A percentile compares a stretch with the other conserved stretches of the same genome.
Evolutionary conservation across 306 rosid genomes (phyloP).

Genomic region (Astragalus glycyphyllos): DNA sequence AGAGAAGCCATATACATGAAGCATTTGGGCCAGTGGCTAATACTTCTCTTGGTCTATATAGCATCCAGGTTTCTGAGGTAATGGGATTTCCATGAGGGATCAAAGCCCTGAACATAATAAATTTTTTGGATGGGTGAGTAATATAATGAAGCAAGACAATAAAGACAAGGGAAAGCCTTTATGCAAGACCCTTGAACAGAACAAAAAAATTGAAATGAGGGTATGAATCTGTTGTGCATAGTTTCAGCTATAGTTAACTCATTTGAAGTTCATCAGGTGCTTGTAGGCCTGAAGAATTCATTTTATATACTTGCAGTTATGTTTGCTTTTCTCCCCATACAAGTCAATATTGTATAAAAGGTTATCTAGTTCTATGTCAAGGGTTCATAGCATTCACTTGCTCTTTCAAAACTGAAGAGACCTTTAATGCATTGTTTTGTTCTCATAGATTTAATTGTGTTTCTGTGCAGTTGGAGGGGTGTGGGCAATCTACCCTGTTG

Average conservation of each 20-base stretch:
- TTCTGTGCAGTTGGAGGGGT: constrained; percentile 84
- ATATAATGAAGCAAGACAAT: neutral
- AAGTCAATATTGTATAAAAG: neutral
- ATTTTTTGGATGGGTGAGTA: neutral
- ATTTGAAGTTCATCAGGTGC: constrained; percentile 16
- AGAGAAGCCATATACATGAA: neutral
- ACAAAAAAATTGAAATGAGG: neutral
- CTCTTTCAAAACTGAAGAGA: constrained; percentile 26
- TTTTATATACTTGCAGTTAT: neutral
- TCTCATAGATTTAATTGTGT: constrained; percentile 23
- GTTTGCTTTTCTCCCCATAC: constrained; percentile 1
- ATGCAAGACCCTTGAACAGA: neutral
- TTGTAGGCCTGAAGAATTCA: constrained; percentile 4
- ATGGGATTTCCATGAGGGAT: neutral
- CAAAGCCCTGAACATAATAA: neutral
- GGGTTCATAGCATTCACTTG: constrained; percentile 7
- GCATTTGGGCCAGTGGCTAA: neutral
- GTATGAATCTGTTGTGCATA: constrained; percentile 1
- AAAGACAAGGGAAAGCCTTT: neutral
- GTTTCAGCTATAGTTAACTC: constrained; percentile 1
- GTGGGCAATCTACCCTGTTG: constrained; percentile 75
- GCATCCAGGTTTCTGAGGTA: neutral
- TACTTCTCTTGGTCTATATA: neutral
- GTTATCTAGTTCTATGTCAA: neutral
- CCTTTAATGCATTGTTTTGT: constrained; percentile 5